A percentile compares a stretch with the other conserved stretches of the same genome.
These are phyloP conservation scores for Veloporphyrellus conicus DNA, from an alignment of 1,284 basidiomycete species.

Conservation along the genomic window DNA sequence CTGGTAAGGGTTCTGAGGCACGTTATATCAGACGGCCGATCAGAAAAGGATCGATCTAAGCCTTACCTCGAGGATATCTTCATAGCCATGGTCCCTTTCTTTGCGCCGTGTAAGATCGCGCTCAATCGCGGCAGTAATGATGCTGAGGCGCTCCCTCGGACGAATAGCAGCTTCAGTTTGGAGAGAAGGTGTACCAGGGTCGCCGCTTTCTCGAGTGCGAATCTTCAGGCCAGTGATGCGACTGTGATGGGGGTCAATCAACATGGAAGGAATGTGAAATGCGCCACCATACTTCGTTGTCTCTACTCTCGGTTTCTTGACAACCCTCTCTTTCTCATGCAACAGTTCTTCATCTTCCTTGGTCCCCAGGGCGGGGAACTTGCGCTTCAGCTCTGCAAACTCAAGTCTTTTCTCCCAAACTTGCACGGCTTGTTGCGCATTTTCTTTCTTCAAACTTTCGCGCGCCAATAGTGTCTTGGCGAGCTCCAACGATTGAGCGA, in stretches of 20 bases:
- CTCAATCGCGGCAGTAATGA: constrained; percentile 67
- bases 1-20: constrained; percentile 58
- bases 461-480: constrained; percentile 67
- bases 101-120: constrained; percentile 61
- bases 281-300: constrained; percentile 36
- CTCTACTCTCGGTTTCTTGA: constrained; percentile 52
- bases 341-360: constrained; percentile 82
- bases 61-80: constrained; percentile 77
- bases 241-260: constrained; percentile 26
- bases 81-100: constrained; percentile 79
- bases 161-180: constrained; percentile 49
- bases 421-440: constrained; percentile 52
- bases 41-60: not conserved
- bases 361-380: constrained; percentile 62
- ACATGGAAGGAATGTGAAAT: not conserved
- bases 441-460: constrained; percentile 72
- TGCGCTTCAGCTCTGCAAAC: constrained; percentile 77
- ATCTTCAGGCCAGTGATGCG: constrained; percentile 52
- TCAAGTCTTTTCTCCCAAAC: constrained; percentile 80
- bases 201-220: constrained; percentile 41
- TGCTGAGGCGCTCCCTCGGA: constrained; percentile 62
- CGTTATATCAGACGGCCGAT: not conserved
- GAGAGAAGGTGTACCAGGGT: constrained; percentile 39
- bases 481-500: constrained; percentile 69
- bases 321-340: constrained; percentile 67